A percentile compares a stretch with the other conserved stretches of the same genome.
Conservation (phyloP, 192 early-diverging fungal genomes). For the Backusella macrospora region DNA sequence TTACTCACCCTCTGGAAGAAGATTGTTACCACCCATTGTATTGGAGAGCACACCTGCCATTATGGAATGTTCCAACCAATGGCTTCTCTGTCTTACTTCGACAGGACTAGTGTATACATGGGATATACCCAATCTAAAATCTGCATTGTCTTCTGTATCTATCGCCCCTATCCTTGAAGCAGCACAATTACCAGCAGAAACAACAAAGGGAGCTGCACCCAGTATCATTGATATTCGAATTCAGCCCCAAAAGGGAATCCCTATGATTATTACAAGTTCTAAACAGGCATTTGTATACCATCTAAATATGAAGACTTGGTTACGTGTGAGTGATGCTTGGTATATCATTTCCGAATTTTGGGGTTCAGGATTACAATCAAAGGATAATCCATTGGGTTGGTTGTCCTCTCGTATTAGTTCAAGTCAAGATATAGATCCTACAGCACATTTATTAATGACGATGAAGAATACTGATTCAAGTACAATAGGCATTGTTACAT, state of each 20-base stretch:
- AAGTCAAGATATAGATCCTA: constrained; percentile 9
- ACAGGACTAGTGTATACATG: constrained; percentile 69
- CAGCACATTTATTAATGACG: constrained; percentile 3
- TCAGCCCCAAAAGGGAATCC: constrained; percentile 59
- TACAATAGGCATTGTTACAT: constrained; percentile 38
- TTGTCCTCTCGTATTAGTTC: constrained; percentile 29
- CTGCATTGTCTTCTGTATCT: constrained; percentile 56
- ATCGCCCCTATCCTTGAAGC: constrained; percentile 66
- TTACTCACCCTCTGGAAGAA: constrained; percentile 69
- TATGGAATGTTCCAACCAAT: constrained; percentile 58
- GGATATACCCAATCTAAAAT: constrained; percentile 61
- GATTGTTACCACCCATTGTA: constrained; percentile 68
- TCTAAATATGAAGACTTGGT: constrained; percentile 65
- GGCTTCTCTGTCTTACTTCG: constrained; percentile 66
- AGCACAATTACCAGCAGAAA: constrained; percentile 39
- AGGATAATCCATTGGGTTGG: constrained; percentile 33
- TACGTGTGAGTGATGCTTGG: constrained; percentile 64
- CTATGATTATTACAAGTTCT: constrained; percentile 63
- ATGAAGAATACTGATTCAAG: constrained; percentile 13
- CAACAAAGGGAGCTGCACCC: constrained; percentile 26
- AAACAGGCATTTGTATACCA: constrained; percentile 70
- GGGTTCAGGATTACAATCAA: constrained; percentile 33
- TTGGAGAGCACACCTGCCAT: constrained; percentile 65
- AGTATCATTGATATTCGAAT: constrained; percentile 60
- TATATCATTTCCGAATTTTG: constrained; percentile 54